phyloP scores from a whole-genome alignment of 805 yeast species.

The Candida coquimbonensis region DNA sequence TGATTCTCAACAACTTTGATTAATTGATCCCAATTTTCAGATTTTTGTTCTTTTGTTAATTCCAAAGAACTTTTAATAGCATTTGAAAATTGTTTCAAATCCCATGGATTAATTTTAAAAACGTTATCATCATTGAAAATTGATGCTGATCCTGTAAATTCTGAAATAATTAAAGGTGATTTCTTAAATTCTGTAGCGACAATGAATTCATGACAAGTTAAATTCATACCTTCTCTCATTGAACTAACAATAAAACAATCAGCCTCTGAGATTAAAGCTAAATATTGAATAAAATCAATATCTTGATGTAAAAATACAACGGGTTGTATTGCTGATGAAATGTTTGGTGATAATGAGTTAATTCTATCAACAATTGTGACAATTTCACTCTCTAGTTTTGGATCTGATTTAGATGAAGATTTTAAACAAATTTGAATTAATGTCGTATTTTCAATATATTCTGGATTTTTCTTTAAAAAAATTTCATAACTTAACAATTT shows the following conservation, averaged over 20 bases:
- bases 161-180: slow-evolving; percentile 82
- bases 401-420: slow-evolving; percentile 34
- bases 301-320: slow-evolving; percentile 86
- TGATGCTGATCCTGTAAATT: slow-evolving; percentile 91
- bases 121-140: slow-evolving; percentile 64
- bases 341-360: slow-evolving; percentile 66
- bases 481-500: slow-evolving; percentile 82
- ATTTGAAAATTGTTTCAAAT: slow-evolving; percentile 56
- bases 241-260: slow-evolving; percentile 84
- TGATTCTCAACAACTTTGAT: slow-evolving; percentile 52
- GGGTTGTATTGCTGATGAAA: slow-evolving; percentile 64
- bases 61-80: slow-evolving; percentile 57
- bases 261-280: slow-evolving; percentile 82
- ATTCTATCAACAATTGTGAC: slow-evolving; percentile 78
- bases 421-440: slow-evolving; percentile 77
- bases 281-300: slow-evolving; percentile 79
- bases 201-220: slow-evolving; percentile 92
- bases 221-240: slow-evolving; percentile 93
- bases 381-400: slow-evolving; percentile 65
- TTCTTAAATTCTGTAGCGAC: slow-evolving; percentile 63
- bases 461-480: slow-evolving; percentile 67
- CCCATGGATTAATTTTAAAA: slow-evolving; percentile 87
- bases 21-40: slow-evolving; percentile 54
- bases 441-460: slow-evolving; percentile 59
- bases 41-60: slow-evolving; percentile 54